These are phyloP conservation scores for Leccinum variicolor DNA, from an alignment of 768 basidiomycete species.

Conservation along the genomic window DNA sequence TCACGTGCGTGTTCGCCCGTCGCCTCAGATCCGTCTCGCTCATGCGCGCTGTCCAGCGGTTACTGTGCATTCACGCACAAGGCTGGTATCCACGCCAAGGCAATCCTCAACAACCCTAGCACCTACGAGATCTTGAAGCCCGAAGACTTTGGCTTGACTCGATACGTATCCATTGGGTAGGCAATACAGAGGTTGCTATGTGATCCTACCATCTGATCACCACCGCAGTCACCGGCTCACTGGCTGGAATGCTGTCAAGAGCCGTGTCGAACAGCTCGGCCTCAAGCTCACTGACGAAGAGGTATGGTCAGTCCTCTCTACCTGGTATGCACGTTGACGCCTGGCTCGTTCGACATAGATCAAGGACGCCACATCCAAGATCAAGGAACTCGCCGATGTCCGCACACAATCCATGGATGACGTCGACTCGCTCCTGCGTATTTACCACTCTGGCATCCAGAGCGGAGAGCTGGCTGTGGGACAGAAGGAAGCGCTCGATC, in stretches of 20 bases:
- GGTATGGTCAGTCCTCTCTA: slow-evolving; percentile 34
- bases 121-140: slow-evolving; percentile 99
- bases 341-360: slow-evolving; percentile 43
- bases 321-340: not conserved
- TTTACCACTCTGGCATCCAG: slow-evolving; percentile 93
- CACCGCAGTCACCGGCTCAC: slow-evolving; percentile 79
- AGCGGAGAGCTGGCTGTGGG: slow-evolving; percentile 90
- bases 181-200: slow-evolving; percentile 7
- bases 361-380: slow-evolving; percentile 98
- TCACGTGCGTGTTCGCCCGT: slow-evolving; percentile 55
- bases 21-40: not conserved
- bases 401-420: slow-evolving; percentile 99
- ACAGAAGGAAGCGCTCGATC: slow-evolving; percentile 89
- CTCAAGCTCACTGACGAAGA: slow-evolving; percentile 87
- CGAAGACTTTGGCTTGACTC: slow-evolving; percentile 95
- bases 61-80: slow-evolving; percentile 99
- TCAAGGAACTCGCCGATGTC: slow-evolving; percentile 98
- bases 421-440: slow-evolving; percentile 92
- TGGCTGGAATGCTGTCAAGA: slow-evolving; percentile 99
- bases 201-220: slow-evolving; percentile 3
- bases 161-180: slow-evolving; percentile 96
- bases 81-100: slow-evolving; percentile 99
- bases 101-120: slow-evolving; percentile 97
- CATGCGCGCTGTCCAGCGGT: slow-evolving; percentile 52
- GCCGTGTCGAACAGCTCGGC: slow-evolving; percentile 95